Evolutionary conservation across 2,329 filamentous ascomycete genomes (phyloP), one percentile per base, ranked within the genome.

Genomic region (Raffaelea albimanens): DNA sequence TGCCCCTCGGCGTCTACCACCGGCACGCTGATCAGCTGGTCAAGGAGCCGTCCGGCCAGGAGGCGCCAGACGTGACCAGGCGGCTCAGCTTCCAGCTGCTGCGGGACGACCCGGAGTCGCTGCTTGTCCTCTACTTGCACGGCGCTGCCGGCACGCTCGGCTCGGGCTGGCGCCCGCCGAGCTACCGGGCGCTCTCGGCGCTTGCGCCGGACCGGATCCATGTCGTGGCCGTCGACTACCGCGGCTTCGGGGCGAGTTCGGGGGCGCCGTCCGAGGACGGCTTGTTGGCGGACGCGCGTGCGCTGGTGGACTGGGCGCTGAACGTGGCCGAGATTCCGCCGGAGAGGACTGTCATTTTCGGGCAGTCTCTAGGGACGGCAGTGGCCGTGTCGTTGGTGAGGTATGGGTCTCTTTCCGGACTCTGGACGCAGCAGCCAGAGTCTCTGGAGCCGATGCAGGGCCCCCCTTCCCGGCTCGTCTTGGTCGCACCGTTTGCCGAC

Each of bases 1-100:
- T 88, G n/a, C 85, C 85, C 0, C 61, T 85, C 1, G 76, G 77
- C 49, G 63, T 85, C 1, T 88, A 86, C 59, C 67, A 70, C 2
- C 66, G 76, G 4, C 69, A 87, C 56, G 78, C 84, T 56, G 59
- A 69, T 18, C 53, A 60, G 14, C 63, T 76, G 2, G 25, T 64
- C 4, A 48, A 56, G 11, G 69, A 77, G 50, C 58, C 67, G 9
- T 49, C 58, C 1, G 69, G 67, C 0, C 46, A 66, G 4, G 53
- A 31, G 2, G 19, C 33, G 0, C 7, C 25, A 7, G 59, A 70
- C 52, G 59, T 72, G 46, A 64, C 56, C 2, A 49, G 58, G 4
- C 60, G 62, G 1, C 45, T 66, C 0, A 59, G 60, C 5, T 75
- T 76, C 52, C 57, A 59, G 38, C 58, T 76, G 0, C 56, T 77